These are phyloP conservation scores for Aspergillus diversus DNA, from an alignment of 495 filamentous ascomycete genomes.

Conservation along the genomic window DNA sequence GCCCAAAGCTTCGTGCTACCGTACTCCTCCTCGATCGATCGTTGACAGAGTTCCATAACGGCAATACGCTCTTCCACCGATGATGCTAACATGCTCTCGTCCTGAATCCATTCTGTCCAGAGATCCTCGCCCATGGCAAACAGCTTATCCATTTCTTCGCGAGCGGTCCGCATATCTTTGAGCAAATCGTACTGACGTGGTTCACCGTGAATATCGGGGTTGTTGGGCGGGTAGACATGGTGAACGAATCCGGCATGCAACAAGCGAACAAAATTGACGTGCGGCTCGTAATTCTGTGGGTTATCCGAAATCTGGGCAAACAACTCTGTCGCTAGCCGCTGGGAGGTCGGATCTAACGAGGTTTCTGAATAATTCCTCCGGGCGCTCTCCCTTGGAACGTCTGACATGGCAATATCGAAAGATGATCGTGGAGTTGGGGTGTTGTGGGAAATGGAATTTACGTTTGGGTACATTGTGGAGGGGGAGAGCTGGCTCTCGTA, in stretches of 20 bases:
- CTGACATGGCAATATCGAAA: conserved; percentile 60
- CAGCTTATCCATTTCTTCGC: conserved; percentile 65
- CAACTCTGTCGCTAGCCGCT: conserved; percentile 55
- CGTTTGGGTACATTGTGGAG: conserved; percentile 48
- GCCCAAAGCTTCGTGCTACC: conserved; percentile 86
- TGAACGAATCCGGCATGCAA: conserved; percentile 66
- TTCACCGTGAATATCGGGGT: conserved; percentile 49
- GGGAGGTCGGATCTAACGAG: conserved; percentile 58
- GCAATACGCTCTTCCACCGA: conserved; percentile 66
- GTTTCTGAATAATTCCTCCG: conserved; percentile 52
- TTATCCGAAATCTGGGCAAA: conserved; percentile 60
- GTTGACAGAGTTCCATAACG: conserved; percentile 82
- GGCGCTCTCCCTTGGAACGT: conserved; percentile 51
- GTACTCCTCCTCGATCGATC: conserved; percentile 79
- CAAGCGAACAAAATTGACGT: conserved; percentile 64
- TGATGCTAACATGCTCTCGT: conserved; percentile 63
- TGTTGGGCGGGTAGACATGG: conserved; percentile 54
- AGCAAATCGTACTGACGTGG: conserved; percentile 60
- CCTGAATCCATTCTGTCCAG: conserved; percentile 67
- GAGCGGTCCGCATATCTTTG: conserved; percentile 62
- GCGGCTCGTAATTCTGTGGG: conserved; percentile 66
- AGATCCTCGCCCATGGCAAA: conserved; percentile 70
- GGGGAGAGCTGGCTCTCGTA: conserved; percentile 56
- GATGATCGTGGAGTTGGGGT: conserved; percentile 57
- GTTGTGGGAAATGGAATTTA: conserved; percentile 56